Evolutionary conservation across 495 filamentous ascomycete species (phyloP).

Genomic region (Aspergillus incahuasiensis): DNA sequence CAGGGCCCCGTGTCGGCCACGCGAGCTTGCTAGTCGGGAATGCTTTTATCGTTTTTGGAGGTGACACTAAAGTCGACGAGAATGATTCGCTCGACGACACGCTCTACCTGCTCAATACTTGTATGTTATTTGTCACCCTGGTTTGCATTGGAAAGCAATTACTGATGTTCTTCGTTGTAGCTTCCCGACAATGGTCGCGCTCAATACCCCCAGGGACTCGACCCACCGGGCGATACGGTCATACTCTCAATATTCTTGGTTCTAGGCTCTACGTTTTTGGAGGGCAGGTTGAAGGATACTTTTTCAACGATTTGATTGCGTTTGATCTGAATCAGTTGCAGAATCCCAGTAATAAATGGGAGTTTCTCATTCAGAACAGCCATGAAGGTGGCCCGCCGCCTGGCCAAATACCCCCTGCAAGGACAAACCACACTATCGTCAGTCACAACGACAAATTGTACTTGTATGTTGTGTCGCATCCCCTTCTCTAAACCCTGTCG

Average conservation of each 20-base stretch:
- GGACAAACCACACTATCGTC: conserved; percentile 92
- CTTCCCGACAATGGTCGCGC: conserved; percentile 96
- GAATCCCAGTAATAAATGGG: conserved; percentile 84
- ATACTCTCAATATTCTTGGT: conserved; percentile 91
- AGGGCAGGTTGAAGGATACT: conserved; percentile 93
- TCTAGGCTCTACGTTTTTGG: conserved; percentile 97
- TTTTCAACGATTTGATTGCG: conserved; percentile 96
- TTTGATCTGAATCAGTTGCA: conserved; percentile 95
- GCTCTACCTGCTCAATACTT: conserved; percentile 94
- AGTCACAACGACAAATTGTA: conserved; percentile 93
- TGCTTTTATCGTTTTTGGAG: conserved; percentile 98
- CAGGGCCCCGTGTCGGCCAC: conserved; percentile 93
- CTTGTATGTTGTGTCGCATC: conserved; percentile 55
- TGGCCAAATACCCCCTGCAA: conserved; percentile 75
- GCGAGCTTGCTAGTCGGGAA: conserved; percentile 93
- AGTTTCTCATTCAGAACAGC: conserved; percentile 75
- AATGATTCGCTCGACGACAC: conserved; percentile 89
- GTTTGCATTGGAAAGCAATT: not conserved
- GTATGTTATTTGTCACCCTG: conserved; percentile 51
- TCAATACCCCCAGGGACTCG: conserved; percentile 77
- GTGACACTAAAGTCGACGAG: conserved; percentile 96
- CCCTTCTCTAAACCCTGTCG: not conserved
- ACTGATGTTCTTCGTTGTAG: conserved; percentile 39
- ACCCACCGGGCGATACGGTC: conserved; percentile 89
- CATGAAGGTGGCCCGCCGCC: conserved; percentile 61